A percentile compares a stretch with the other conserved stretches of the same genome.
Conservation (phyloP, 768 basidiomycete species). For the Russula emetica region DNA sequence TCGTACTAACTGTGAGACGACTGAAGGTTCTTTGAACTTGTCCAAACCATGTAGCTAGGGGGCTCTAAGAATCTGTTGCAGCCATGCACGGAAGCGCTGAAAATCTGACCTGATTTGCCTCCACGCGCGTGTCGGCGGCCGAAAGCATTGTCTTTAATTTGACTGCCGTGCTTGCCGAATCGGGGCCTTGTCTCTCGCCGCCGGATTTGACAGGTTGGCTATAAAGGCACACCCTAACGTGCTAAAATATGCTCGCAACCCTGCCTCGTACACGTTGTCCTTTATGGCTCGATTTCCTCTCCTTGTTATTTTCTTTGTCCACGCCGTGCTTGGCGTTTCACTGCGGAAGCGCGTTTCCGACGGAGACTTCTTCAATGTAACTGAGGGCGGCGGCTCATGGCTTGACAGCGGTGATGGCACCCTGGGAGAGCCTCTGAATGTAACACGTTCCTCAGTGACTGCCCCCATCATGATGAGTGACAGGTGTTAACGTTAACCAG, state of each 20-base stretch:
- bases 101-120: too few species aligned
- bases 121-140: too few species aligned
- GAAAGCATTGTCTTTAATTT: neutral
- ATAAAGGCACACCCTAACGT: neutral
- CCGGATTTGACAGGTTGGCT: too few species aligned
- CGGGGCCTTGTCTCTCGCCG: neutral
- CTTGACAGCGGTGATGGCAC: constrained; percentile 38
- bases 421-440: constrained; percentile 46
- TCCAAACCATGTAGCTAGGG: too few species aligned
- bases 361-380: constrained; percentile 38
- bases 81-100: too few species aligned
- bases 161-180: neutral
- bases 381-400: constrained; percentile 41
- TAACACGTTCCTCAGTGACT: constrained; percentile 23
- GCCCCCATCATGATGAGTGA: neutral
- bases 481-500: constrained; percentile 29
- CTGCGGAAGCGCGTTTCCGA: constrained; percentile 2
- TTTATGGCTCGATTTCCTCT: constrained; percentile 20
- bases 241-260: too few species aligned
- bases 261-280: neutral
- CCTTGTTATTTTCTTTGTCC: constrained; percentile 20
- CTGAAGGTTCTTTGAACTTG: too few species aligned
- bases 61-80: too few species aligned
- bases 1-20: too few species aligned
- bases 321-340: constrained; percentile 11